Evolutionary conservation across 139 green algal species (phyloP), one percentile per base, ranked within the genome.

Genomic region (Chlorella sp.): DNA sequence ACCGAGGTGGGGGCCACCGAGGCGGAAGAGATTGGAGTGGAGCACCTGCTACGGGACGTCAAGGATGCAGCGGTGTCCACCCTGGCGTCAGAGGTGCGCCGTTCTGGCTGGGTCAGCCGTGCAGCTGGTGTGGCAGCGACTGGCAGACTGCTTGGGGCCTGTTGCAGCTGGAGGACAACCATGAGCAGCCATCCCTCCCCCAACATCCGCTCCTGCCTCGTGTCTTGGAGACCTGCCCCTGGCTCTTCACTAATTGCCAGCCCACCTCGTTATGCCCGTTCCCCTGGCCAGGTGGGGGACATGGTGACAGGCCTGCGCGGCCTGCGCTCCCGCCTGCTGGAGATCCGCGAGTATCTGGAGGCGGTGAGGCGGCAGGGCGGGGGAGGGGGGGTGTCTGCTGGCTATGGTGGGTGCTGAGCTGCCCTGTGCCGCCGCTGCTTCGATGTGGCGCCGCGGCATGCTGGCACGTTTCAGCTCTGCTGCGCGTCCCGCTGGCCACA

Each of bases 21-120:
- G 86, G 96, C 98, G n/a, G 98, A 99, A 87, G 97, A 99, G 83
- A 97, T 98, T 63, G 96, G 95, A 13, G 98, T 99, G 82, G 98
- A 99, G 95, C 98, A 99, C 92, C 87, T 99, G 88, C 90, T 99
- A 87, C 89, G 97, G 5, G 96, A 99, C 84, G 97, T 99, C 6
- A 98, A 97, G 83, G 96, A 99, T 73, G 91, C 93, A 21, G 98
- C 93, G 47, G 91, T 99, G 71, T 96, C 90, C 86, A 98, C 93
- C 16, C 91, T 99, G 57, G 89, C 95, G 1, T 94, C 88, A 0
- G 95, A 98, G 60, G 93, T 98, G 73, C 5, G 73, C 2, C 7
- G 23, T 67, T 30, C 2, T 30, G 60, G 21, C 60, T 67, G 6
- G 23, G 16, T n/a, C n/a, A n/a, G n/a, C n/a, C n/a, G n/a, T n/a